Evolutionary conservation across 805 yeast genomes (phyloP).

Genomic region (Candida argentea): DNA sequence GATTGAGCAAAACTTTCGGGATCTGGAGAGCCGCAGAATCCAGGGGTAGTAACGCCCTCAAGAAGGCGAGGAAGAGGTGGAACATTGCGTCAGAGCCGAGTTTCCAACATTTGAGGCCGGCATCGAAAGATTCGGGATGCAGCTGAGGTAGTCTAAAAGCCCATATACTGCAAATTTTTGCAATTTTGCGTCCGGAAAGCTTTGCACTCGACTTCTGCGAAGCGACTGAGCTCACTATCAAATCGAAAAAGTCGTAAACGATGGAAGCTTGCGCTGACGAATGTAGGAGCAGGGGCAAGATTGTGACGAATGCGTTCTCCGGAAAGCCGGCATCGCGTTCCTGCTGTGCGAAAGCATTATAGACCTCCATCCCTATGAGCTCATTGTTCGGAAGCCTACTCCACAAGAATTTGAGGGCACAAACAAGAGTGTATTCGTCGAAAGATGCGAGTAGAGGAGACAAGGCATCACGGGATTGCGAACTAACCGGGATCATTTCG

Average conservation of each 20-base stretch:
- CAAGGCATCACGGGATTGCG: conserved; percentile 28
- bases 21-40: conserved; percentile 47
- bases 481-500: conserved; percentile 22
- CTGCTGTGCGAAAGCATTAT: conserved; percentile 52
- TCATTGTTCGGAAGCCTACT: conserved; percentile 71
- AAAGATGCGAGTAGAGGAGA: conserved; percentile 32
- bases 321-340: conserved; percentile 64
- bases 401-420: conserved; percentile 80
- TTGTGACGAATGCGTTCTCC: conserved; percentile 60
- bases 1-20: conserved; percentile 57
- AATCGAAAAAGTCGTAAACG: conserved; percentile 78
- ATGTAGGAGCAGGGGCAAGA: conserved; percentile 76
- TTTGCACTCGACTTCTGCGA: conserved; percentile 72
- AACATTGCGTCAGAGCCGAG: conserved; percentile 80
- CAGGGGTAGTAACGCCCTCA: conserved; percentile 67
- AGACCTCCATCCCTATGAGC: conserved; percentile 79
- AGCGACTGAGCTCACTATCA: conserved; percentile 64
- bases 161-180: conserved; percentile 82
- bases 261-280: conserved; percentile 86
- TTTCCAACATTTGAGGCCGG: conserved; percentile 70
- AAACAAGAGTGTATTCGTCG: conserved; percentile 62
- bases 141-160: conserved; percentile 49
- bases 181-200: conserved; percentile 68
- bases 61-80: conserved; percentile 66
- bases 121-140: conserved; percentile 37